These are phyloP conservation scores for Skeletonema grethae DNA, from an alignment of 108 stramenopile genomes.

Conservation along the genomic window DNA sequence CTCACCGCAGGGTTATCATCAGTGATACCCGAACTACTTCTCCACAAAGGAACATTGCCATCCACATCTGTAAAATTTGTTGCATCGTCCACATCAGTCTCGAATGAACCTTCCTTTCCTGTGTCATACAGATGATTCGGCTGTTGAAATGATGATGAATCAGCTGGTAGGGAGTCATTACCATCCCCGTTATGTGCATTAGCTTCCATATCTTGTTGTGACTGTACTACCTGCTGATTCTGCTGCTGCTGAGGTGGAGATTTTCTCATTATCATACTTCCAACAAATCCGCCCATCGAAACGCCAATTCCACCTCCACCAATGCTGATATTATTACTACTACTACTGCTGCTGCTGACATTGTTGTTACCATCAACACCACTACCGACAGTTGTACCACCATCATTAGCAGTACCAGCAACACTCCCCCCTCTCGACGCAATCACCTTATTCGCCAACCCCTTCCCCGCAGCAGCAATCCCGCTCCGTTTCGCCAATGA, in stretches of 20 bases:
- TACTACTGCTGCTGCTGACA: not conserved
- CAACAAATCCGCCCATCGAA: conserved; percentile 1
- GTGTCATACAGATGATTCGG: conserved; percentile 12
- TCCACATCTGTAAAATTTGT: conserved; percentile 25
- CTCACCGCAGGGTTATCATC: not conserved
- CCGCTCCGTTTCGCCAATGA: conserved; percentile 18
- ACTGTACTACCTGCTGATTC: not conserved
- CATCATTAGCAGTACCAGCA: not conserved
- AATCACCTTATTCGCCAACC: too few species aligned
- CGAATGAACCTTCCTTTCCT: conserved; percentile 13
- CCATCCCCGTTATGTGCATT: not conserved
- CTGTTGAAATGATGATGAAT: conserved; percentile 4
- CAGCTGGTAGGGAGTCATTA: not conserved
- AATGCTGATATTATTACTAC: not conserved
- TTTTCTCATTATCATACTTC: conserved; percentile 1
- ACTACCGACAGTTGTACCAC: not conserved
- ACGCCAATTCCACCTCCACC: not conserved
- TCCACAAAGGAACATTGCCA: conserved; percentile 13
- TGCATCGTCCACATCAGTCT: conserved; percentile 3
- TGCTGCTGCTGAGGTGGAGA: not conserved
- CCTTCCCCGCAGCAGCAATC: conserved; percentile 11
- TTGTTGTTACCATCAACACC: not conserved
- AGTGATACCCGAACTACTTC: conserved; percentile 14
- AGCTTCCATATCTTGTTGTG: not conserved
- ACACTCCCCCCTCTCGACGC: conserved; percentile 1